Conservation (phyloP, 176 grass and related monocot genomes). For the Stipa capillata region DNA sequence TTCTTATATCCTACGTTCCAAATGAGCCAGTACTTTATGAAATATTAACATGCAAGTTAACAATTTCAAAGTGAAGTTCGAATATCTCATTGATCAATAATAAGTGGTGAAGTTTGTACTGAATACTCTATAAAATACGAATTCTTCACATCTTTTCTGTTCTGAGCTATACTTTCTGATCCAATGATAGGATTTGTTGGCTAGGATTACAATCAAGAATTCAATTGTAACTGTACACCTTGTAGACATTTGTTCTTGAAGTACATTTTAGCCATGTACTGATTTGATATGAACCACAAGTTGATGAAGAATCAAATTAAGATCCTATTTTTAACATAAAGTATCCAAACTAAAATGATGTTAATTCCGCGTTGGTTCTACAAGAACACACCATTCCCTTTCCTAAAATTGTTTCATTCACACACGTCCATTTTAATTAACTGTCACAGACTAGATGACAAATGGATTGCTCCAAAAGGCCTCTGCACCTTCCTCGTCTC, state of each 20-base stretch:
- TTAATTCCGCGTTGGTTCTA: not conserved
- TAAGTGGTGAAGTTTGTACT: not conserved
- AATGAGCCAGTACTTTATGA: no score
- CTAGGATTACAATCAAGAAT: not conserved
- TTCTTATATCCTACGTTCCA: no score
- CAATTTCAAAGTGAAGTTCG: no score
- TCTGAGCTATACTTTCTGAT: not conserved
- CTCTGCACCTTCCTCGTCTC: not conserved
- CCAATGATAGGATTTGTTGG: not conserved
- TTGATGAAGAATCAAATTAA: not conserved
- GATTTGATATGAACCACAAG: not conserved
- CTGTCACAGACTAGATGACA: not conserved
- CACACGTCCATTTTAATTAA: slow-evolving; percentile 7
- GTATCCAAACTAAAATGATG: not conserved
- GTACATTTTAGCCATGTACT: no score
- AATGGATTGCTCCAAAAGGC: not conserved
- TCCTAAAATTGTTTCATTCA: not conserved
- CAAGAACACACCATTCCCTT: not conserved
- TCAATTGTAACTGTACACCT: no score
- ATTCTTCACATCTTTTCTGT: not conserved
- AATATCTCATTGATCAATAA: no score
- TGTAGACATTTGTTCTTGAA: no score
- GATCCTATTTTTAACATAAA: no score
- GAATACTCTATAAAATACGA: not conserved
- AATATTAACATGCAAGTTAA: no score